Percentiles rank a stretch among this genome's conserved stretches.
Evolutionary conservation across 2,329 filamentous ascomycete species (phyloP).

Genomic region (Waltergamsia citrina): DNA sequence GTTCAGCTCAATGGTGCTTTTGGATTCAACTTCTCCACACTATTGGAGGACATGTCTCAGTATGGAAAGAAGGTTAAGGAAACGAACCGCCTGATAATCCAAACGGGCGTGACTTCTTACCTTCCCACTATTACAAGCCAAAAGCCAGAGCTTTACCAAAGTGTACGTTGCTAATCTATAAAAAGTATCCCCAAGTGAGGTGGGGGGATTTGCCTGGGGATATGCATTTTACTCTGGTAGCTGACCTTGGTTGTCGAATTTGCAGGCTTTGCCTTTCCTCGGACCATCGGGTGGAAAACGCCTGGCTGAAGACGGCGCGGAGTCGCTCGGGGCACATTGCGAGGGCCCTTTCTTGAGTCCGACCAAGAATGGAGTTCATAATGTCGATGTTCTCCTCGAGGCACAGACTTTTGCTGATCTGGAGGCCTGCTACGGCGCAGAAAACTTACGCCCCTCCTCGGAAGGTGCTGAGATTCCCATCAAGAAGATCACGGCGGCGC

Average conservation of each 20-base stretch:
- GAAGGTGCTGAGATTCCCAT: conserved; percentile 36
- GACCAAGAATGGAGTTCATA: conserved; percentile 81
- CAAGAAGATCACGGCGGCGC: conserved; percentile 79
- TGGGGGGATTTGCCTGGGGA: not conserved
- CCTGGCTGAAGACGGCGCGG: conserved; percentile 59
- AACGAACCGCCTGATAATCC: conserved; percentile 62
- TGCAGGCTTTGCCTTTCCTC: conserved; percentile 61
- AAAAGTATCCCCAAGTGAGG: too few relatives aligned
- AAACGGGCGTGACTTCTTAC: conserved; percentile 82
- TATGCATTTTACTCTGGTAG: not conserved
- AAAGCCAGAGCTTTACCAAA: conserved; percentile 70
- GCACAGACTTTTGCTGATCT: conserved; percentile 57
- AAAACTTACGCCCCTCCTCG: conserved; percentile 46
- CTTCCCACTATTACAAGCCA: conserved; percentile 80
- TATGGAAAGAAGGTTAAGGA: conserved; percentile 66
- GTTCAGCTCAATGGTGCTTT: conserved; percentile 88
- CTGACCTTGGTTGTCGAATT: conserved; percentile 1
- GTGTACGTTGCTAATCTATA: conserved; percentile 31
- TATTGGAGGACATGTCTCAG: conserved; percentile 56
- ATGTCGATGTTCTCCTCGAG: conserved; percentile 57
- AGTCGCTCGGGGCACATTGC: conserved; percentile 82
- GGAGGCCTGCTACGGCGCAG: conserved; percentile 60
- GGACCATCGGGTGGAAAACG: conserved; percentile 58
- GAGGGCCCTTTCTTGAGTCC: conserved; percentile 84
- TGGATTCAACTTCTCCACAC: conserved; percentile 82